Percentiles rank a stretch among this genome's conserved stretches.
Evolutionary conservation across 495 filamentous ascomycete species (phyloP).

Genomic region (Aspergillus conjunctus): DNA sequence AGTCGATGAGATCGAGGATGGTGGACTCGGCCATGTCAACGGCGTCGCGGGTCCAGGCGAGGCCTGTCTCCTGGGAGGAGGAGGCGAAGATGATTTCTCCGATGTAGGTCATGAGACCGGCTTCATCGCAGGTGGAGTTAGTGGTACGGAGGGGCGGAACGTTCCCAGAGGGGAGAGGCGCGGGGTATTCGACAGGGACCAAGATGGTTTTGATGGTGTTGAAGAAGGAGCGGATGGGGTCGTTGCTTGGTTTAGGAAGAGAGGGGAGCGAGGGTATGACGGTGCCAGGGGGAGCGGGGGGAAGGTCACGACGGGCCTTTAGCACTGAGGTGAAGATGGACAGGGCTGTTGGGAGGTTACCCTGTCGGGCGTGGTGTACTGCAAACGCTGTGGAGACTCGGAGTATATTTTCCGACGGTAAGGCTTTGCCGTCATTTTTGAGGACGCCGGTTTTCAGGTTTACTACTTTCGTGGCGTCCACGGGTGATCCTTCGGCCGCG

Average conservation of each 20-base stretch:
- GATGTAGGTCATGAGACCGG: conserved; percentile 82
- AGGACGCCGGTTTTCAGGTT: conserved; percentile 64
- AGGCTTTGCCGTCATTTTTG: conserved; percentile 47
- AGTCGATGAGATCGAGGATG: conserved; percentile 38
- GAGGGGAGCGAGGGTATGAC: conserved; percentile 50
- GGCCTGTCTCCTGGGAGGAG: conserved; percentile 61
- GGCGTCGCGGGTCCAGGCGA: conserved; percentile 83
- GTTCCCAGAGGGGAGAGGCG: conserved; percentile 65
- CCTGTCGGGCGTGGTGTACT: conserved; percentile 69
- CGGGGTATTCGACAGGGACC: conserved; percentile 61
- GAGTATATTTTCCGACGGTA: conserved; percentile 71
- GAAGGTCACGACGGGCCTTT: conserved; percentile 62
- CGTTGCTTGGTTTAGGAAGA: conserved; percentile 58
- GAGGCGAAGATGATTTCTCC: conserved; percentile 88
- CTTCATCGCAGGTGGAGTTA: conserved; percentile 75
- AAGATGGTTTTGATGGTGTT: conserved; percentile 45
- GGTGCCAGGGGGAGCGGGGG: conserved; percentile 26
- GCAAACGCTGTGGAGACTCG: conserved; percentile 74
- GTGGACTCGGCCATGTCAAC: conserved; percentile 66
- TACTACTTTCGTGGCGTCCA: conserved; percentile 50
- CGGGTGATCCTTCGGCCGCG: conserved; percentile 53
- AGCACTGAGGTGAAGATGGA: conserved; percentile 87
- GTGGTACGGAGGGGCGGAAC: conserved; percentile 60
- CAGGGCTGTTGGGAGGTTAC: conserved; percentile 64
- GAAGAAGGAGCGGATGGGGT: conserved; percentile 46